Conservation (phyloP, 768 basidiomycete species). For the Scleroderma citrinum region DNA sequence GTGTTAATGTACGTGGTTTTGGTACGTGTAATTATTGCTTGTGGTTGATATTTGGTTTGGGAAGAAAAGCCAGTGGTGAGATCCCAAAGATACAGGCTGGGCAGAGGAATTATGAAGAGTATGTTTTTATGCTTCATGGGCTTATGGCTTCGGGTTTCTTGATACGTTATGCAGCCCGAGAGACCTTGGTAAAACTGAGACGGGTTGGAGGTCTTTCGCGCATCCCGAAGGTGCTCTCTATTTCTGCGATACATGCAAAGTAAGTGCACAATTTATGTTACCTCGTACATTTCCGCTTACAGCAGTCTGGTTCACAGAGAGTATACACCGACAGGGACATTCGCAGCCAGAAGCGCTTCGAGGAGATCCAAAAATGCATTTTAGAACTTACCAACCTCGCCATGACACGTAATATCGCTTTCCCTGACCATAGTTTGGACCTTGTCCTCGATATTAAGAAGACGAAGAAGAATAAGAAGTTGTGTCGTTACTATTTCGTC, state of each 20-base stretch:
- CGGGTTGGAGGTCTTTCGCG: slow-evolving; percentile 12
- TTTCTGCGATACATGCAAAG: slow-evolving; percentile 18
- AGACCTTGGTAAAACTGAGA: not conserved
- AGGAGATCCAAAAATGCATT: not conserved
- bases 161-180: not conserved
- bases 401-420: not conserved
- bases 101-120: not conserved
- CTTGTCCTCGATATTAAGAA: slow-evolving; percentile 5
- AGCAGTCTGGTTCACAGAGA: not conserved
- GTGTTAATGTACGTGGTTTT: slow-evolving; percentile 1
- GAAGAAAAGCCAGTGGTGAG: not conserved
- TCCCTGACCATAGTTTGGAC: not conserved
- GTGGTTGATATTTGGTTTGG: not conserved
- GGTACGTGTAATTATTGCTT: not conserved
- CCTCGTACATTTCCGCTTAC: not conserved
- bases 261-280: not conserved
- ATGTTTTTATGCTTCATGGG: not conserved
- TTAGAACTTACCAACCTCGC: not conserved
- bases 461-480: not conserved
- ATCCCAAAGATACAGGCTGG: not conserved
- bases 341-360: not conserved
- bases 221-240: slow-evolving; percentile 23
- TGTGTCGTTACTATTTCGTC: slow-evolving; percentile 9
- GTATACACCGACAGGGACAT: slow-evolving; percentile 9
- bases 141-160: not conserved